Percentiles rank a stretch among this genome's conserved stretches.
Evolutionary conservation across 176 grass and related monocot genomes (phyloP).

Genomic region (Pontederia paniculata): DNA sequence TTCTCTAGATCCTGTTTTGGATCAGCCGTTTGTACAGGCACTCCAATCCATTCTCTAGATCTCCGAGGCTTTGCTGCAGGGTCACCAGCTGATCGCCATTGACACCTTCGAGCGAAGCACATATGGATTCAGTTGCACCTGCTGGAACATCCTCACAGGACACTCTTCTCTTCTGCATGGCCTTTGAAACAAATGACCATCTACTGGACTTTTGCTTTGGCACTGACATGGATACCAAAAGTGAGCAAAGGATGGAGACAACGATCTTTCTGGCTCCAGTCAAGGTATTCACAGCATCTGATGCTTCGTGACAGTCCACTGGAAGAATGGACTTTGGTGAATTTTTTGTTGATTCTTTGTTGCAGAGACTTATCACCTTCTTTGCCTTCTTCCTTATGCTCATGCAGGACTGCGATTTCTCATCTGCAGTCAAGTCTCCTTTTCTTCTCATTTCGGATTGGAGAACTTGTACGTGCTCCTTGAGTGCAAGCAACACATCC

Average conservation of each 20-base stretch:
- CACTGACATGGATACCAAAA: not conserved
- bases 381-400: not conserved
- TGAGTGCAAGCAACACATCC: not conserved
- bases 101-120: too few species aligned
- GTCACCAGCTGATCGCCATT: not conserved
- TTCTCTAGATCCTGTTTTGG: not conserved
- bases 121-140: too few species aligned
- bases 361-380: not conserved
- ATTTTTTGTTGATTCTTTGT: not conserved
- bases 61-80: not conserved
- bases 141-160: not conserved
- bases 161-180: constrained; percentile 1
- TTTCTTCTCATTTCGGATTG: constrained; percentile 5
- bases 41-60: constrained; percentile 5
- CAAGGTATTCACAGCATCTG: not conserved
- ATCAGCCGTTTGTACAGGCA: not conserved
- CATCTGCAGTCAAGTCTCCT: not conserved
- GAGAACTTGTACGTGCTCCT: constrained; percentile 3
- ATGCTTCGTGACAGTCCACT: not conserved
- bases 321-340: not conserved
- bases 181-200: constrained; percentile 2
- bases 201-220: constrained; percentile 1
- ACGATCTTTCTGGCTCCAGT: constrained; percentile 1
- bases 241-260: not conserved
- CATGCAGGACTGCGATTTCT: not conserved